Conservation (phyloP, 2,329 filamentous ascomycete genomes). For the Phyllosticta citribraziliensis region DNA sequence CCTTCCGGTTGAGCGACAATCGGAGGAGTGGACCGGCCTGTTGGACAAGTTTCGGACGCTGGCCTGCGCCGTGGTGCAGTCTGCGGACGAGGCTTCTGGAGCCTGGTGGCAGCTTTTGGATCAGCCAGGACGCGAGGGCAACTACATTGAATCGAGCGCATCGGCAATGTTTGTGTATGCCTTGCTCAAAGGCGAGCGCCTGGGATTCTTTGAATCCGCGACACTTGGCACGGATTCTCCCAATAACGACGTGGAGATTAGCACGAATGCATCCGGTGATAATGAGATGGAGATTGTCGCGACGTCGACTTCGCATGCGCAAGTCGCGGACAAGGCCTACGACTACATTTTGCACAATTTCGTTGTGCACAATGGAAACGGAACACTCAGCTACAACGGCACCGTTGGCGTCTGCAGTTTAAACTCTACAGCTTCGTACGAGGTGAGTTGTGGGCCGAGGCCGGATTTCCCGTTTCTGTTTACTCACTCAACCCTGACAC, state of each 20-base stretch:
- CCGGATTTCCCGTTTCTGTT: neutral
- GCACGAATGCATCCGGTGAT: no score
- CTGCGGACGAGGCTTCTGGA: conserved; percentile 32
- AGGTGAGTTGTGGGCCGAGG: conserved; percentile 14
- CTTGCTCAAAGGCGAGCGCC: conserved; percentile 25
- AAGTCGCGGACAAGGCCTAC: conserved; percentile 24
- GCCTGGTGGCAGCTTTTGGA: conserved; percentile 53
- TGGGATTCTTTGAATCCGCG: conserved; percentile 17
- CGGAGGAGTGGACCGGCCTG: conserved; percentile 14
- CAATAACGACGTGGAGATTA: neutral
- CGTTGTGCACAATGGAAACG: conserved; percentile 34
- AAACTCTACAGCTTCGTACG: conserved; percentile 17
- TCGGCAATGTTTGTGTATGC: conserved; percentile 41
- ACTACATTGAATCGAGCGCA: conserved; percentile 52
- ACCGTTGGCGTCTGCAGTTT: conserved; percentile 22
- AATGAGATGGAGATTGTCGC: neutral
- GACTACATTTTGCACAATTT: conserved; percentile 35
- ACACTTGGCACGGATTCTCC: neutral
- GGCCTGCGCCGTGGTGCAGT: conserved; percentile 31
- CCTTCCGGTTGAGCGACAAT: conserved; percentile 26
- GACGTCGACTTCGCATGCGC: neutral
- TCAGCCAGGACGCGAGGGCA: conserved; percentile 36
- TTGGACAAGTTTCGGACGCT: conserved; percentile 30
- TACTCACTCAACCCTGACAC: neutral
- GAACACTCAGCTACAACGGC: conserved; percentile 22